Evolutionary conservation across 148 eudicot species (phyloP).

Genomic region (Dysphania ambrosioides): DNA sequence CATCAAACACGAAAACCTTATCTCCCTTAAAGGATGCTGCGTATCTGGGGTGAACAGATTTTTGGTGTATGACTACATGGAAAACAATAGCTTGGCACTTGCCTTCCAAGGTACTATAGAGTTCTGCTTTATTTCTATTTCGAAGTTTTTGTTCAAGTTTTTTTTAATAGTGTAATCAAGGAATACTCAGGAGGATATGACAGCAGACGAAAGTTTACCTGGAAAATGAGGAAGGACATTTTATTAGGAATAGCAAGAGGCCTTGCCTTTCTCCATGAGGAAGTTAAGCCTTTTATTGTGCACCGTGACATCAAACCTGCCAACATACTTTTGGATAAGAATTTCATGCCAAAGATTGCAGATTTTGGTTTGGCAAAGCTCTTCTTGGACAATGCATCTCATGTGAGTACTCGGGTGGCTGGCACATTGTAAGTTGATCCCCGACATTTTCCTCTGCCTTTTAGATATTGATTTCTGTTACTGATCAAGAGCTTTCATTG

Average conservation of each 20-base stretch:
- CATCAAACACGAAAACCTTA: conserved; percentile 62
- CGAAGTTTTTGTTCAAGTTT: background rate
- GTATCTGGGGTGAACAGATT: conserved; percentile 51
- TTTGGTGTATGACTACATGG: conserved; percentile 62
- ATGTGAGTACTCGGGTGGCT: conserved; percentile 67
- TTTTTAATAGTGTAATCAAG: background rate
- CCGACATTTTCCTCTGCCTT: background rate
- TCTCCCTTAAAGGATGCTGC: conserved; percentile 65
- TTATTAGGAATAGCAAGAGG: conserved; percentile 49
- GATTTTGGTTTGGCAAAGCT: conserved; percentile 63
- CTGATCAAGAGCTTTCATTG: conserved; percentile 9
- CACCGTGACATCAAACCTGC: conserved; percentile 62
- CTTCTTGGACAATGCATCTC: conserved; percentile 36
- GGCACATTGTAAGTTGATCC: conserved; percentile 59
- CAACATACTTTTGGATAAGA: conserved; percentile 52
- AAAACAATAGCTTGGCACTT: conserved; percentile 52
- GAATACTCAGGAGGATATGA: conserved; percentile 29
- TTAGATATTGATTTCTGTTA: background rate
- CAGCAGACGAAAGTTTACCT: conserved; percentile 41
- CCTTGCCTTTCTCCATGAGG: conserved; percentile 61
- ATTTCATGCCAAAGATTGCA: conserved; percentile 53
- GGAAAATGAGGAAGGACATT: conserved; percentile 40
- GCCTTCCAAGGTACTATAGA: conserved; percentile 49
- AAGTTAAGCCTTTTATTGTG: conserved; percentile 43
- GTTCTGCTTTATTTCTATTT: background rate